Evolutionary conservation across 768 basidiomycete species (phyloP).

Genomic region (Mycena kentingensis): DNA sequence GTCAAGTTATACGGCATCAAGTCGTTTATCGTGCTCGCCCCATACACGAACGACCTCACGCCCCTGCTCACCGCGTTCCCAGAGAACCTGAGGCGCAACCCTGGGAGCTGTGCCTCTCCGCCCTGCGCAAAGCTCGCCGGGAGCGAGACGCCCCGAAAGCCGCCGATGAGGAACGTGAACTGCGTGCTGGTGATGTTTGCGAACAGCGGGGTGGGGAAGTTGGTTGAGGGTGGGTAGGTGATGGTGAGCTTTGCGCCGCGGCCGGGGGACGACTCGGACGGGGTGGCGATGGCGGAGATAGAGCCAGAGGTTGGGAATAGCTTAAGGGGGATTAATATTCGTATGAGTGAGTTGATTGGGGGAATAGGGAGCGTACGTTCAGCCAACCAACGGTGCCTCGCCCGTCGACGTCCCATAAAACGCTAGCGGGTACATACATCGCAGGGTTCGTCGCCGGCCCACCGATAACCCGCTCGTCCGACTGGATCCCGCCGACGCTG

Average conservation of each 20-base stretch:
- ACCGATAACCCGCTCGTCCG: constrained; percentile 30
- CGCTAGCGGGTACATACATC: constrained; percentile 26
- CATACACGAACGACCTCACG: constrained; percentile 24
- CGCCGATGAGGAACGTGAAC: constrained; percentile 33
- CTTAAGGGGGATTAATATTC: constrained; percentile 17
- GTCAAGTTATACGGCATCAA: constrained; percentile 33
- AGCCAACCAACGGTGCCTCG: constrained; percentile 30
- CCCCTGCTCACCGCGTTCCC: constrained; percentile 26
- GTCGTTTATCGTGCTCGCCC: constrained; percentile 25
- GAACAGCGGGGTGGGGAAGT: constrained; percentile 25
- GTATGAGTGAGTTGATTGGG: neutral
- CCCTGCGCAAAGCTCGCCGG: constrained; percentile 26
- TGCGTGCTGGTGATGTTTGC: constrained; percentile 25
- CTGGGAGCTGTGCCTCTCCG: constrained; percentile 26
- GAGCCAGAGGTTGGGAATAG: constrained; percentile 30
- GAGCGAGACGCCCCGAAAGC: constrained; percentile 26
- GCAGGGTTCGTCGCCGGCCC: constrained; percentile 30
- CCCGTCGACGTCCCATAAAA: constrained; percentile 27
- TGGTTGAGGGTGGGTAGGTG: constrained; percentile 28
- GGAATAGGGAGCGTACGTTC: constrained; percentile 17
- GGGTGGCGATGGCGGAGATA: constrained; percentile 27
- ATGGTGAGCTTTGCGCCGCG: constrained; percentile 27
- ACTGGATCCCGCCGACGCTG: constrained; percentile 31
- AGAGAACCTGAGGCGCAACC: constrained; percentile 23
- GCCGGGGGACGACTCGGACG: no score